Conservation (phyloP, 805 yeast genomes). For the Starmerella potacharoeniae region DNA sequence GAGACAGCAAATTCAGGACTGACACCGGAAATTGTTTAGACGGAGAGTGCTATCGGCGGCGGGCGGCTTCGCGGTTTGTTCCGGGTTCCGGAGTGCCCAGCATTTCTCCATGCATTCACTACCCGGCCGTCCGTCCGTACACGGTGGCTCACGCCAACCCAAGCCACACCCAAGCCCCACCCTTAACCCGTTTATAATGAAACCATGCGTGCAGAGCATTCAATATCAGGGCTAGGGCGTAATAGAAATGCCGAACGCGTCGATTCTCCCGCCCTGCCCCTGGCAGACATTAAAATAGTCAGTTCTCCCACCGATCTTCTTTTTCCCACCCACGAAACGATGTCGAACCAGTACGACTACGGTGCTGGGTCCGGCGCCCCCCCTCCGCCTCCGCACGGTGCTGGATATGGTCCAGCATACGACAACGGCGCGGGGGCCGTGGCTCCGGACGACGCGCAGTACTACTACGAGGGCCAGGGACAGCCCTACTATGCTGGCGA, state of each 20-base stretch:
- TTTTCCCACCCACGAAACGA: conserved; percentile 1
- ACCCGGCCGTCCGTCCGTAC: neutral
- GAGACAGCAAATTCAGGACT: neutral
- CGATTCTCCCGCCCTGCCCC: conserved; percentile 4
- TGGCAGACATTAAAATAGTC: conserved; percentile 5
- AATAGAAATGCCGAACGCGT: conserved; percentile 3
- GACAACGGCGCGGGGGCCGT: conserved; percentile 20
- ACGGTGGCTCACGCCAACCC: conserved; percentile 2
- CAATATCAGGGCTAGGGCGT: conserved; percentile 1
- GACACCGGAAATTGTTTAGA: no score
- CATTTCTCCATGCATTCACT: neutral
- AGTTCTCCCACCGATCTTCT: neutral
- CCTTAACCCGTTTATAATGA: neutral
- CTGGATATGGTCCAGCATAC: conserved; percentile 13
- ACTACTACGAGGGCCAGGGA: conserved; percentile 26
- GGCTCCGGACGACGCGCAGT: conserved; percentile 27
- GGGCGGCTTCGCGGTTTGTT: neutral
- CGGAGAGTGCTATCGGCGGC: neutral
- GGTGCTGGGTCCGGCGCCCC: conserved; percentile 15
- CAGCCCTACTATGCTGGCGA: conserved; percentile 24
- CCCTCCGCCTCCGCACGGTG: conserved; percentile 11
- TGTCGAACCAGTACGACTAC: conserved; percentile 20
- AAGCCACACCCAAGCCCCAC: conserved; percentile 4
- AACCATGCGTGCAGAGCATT: neutral
- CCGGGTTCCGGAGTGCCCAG: neutral